A percentile compares a stretch with the other conserved stretches of the same genome.
Conservation (phyloP, 1,284 basidiomycete genomes). For the Ceratobasidium sp. region DNA sequence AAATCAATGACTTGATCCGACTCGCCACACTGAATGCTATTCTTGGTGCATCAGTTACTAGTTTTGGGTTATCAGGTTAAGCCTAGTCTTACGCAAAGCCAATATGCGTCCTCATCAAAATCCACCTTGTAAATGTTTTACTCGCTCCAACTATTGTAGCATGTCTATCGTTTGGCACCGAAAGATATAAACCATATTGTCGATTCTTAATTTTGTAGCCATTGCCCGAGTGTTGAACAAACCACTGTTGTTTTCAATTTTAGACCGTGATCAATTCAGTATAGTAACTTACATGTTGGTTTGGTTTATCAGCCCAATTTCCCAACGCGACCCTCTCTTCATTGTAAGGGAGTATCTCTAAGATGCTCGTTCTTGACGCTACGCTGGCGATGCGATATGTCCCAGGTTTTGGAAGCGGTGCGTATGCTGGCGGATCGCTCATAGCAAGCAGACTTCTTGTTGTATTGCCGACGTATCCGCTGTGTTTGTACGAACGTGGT, state of each 20-base stretch:
- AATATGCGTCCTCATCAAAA: background rate
- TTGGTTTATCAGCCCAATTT: background rate
- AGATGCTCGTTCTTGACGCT: background rate
- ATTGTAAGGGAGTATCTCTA: background rate
- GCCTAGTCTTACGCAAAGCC: background rate
- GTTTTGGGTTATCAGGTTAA: background rate
- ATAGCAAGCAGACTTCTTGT: too few species aligned
- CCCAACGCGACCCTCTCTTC: background rate
- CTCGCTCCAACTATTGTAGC: slow-evolving; percentile 2
- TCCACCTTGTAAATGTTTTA: background rate
- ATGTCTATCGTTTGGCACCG: background rate
- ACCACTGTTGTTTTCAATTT: background rate
- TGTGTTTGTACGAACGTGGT: too few species aligned
- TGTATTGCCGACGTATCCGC: too few species aligned
- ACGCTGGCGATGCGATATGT: slow-evolving; percentile 18
- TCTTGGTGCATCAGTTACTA: background rate
- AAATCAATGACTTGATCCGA: background rate
- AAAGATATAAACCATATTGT: slow-evolving; percentile 4
- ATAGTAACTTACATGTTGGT: background rate
- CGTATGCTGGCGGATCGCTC: background rate
- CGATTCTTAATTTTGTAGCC: slow-evolving; percentile 6
- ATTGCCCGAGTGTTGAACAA: background rate
- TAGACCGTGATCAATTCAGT: too few species aligned
- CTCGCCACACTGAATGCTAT: background rate
- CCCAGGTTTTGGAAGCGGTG: background rate